Evolutionary conservation across 2,329 filamentous ascomycete species (phyloP), one percentile per base, ranked within the genome.

Genomic region (Ophiocordyceps camponoti-saundersi): DNA sequence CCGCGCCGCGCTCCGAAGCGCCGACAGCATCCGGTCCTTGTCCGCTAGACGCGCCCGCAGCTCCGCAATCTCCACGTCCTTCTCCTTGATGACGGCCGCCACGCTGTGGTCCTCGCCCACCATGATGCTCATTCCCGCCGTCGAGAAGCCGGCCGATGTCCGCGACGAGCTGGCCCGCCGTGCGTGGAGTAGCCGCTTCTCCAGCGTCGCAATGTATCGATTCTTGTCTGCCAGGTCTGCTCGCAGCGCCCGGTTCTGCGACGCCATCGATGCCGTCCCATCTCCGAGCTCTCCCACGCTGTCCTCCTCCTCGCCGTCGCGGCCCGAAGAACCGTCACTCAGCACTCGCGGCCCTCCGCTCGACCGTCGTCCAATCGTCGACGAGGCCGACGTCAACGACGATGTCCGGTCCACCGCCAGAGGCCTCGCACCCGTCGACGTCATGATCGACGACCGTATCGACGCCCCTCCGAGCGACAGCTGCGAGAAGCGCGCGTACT

Each of bases 141-240:
- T 71, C 47, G 71, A 72, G 51, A 89, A 76, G 1, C 82, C 82
- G 49, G 84, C 77, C 6, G 88, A 94, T 12, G 90, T 79, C 18
- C 90, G 80, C 8, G 87, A 90, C 47, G 94, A 88, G 63, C 89
- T 95, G 1, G 88, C 87, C 44, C 90, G 75, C 40, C 92, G 76
- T 36, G 92, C 92, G 59, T 98, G 92, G 32, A 96, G 70, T 1
- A 98, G 70, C 23, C 92, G 79, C 64, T 93, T 93, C 66, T 98
- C 92, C 13, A 98, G 67, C 0, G 92, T 96, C 26, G 84, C 76
- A 55, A 96, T 96, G 62, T 98, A 98, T 30, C 92, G 83, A 56
- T 92, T 96, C 68, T 95, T 95, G 65, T 98, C 92, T n/a, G 77
- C 78, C 44, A 98, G 74, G 61, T 98, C 92, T n/a, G 88, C 79